These are phyloP conservation scores for Paramyrothecium sp. DNA, from an alignment of 2,329 filamentous ascomycete genomes.

Conservation along the genomic window DNA sequence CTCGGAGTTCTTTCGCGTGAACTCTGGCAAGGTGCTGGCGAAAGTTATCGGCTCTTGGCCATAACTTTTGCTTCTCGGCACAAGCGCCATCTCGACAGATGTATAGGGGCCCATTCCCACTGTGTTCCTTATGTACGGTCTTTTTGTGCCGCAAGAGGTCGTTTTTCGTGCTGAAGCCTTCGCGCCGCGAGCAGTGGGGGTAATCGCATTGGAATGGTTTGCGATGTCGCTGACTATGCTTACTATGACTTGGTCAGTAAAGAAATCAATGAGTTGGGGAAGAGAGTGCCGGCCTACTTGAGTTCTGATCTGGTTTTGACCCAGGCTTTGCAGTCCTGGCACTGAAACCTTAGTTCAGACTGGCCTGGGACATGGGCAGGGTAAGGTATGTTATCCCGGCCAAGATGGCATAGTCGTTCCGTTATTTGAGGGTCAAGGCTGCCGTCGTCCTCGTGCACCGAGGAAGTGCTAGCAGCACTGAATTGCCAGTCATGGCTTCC, in stretches of 20 bases:
- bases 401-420: constrained; percentile 25
- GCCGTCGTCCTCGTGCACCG: constrained; percentile 42
- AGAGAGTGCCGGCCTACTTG: constrained; percentile 39
- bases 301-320: constrained; percentile 55
- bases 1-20: constrained; percentile 45
- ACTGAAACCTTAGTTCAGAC: constrained; percentile 23
- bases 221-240: constrained; percentile 69
- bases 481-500: constrained; percentile 36
- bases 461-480: constrained; percentile 41
- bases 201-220: constrained; percentile 65
- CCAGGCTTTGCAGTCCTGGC: constrained; percentile 34
- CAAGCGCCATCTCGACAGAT: constrained; percentile 22
- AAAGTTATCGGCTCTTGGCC: constrained; percentile 86
- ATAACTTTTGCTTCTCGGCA: constrained; percentile 53
- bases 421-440: constrained; percentile 37
- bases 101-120: constrained; percentile 17
- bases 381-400: neutral
- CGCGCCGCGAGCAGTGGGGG: constrained; percentile 50
- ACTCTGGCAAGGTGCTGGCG: constrained; percentile 72
- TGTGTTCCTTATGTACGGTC: constrained; percentile 62
- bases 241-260: constrained; percentile 50
- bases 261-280: neutral
- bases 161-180: constrained; percentile 77
- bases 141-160: constrained; percentile 78
- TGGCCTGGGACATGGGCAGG: constrained; percentile 9